phyloP scores from a whole-genome alignment of 2,329 filamentous ascomycete genomes.

The Cladosporium sp. region DNA sequence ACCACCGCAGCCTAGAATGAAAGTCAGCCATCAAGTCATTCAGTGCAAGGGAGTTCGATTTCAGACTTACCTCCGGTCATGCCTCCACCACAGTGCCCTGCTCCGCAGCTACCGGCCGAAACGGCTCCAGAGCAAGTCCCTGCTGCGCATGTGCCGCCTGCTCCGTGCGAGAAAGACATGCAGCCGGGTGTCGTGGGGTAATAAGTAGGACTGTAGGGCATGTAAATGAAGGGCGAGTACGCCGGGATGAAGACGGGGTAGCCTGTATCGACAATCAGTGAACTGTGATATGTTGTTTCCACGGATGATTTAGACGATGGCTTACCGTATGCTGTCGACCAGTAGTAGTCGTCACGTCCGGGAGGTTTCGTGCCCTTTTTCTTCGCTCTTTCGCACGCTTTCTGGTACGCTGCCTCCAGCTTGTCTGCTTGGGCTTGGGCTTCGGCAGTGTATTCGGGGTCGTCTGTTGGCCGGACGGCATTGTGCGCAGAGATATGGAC shows the following conservation, averaged over 20 bases:
- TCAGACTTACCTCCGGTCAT: slow-evolving; percentile 45
- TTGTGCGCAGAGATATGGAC: slow-evolving; percentile 76
- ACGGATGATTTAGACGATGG: background rate
- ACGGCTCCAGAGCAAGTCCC: slow-evolving; percentile 45
- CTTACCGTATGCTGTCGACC: slow-evolving; percentile 46
- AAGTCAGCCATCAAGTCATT: background rate
- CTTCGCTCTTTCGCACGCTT: slow-evolving; percentile 40
- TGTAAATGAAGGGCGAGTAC: slow-evolving; percentile 50
- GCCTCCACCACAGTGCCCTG: slow-evolving; percentile 44
- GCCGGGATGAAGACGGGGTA: slow-evolving; percentile 46
- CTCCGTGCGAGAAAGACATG: slow-evolving; percentile 44
- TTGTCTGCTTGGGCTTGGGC: slow-evolving; percentile 39
- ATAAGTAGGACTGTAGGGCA: slow-evolving; percentile 40
- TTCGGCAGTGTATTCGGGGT: slow-evolving; percentile 28
- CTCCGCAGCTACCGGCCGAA: slow-evolving; percentile 42
- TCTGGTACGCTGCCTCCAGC: slow-evolving; percentile 59
- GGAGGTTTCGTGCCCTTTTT: slow-evolving; percentile 43
- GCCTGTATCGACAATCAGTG: slow-evolving; percentile 37
- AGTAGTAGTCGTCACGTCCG: slow-evolving; percentile 41
- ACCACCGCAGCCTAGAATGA: background rate
- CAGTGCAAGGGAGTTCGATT: background rate
- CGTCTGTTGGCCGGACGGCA: slow-evolving; percentile 52
- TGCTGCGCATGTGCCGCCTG: slow-evolving; percentile 50
- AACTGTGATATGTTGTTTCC: slow-evolving; percentile 25
- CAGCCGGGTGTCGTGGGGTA: slow-evolving; percentile 51